These are phyloP conservation scores for Domatiomyces catenatus DNA, from an alignment of 2,329 filamentous ascomycete species.

Conservation along the genomic window DNA sequence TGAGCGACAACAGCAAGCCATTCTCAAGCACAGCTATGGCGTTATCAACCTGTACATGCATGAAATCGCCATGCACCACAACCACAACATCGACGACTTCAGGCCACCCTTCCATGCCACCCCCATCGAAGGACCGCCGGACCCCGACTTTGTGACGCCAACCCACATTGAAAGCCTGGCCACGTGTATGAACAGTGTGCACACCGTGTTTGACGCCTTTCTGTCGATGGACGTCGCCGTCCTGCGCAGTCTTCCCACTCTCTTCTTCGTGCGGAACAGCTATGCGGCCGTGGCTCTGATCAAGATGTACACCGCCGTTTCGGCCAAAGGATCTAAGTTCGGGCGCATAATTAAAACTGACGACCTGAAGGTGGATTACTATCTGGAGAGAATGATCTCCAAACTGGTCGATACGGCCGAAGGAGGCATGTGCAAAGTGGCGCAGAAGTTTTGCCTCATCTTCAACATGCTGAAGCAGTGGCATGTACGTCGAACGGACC, in stretches of 20 bases:
- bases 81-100: slow-evolving; percentile 42
- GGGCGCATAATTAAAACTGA: slow-evolving; percentile 54
- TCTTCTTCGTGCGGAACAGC: slow-evolving; percentile 55
- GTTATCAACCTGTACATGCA: slow-evolving; percentile 59
- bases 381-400: slow-evolving; percentile 54
- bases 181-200: slow-evolving; percentile 50
- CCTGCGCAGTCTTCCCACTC: slow-evolving; percentile 52
- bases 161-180: slow-evolving; percentile 53
- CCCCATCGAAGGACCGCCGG: slow-evolving; percentile 17
- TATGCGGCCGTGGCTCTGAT: slow-evolving; percentile 58
- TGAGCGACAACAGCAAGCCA: slow-evolving; percentile 37
- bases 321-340: slow-evolving; percentile 48
- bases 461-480: slow-evolving; percentile 55
- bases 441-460: slow-evolving; percentile 56
- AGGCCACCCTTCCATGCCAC: slow-evolving; percentile 25
- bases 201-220: slow-evolving; percentile 52
- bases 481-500: slow-evolving; percentile 37
- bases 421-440: slow-evolving; percentile 48
- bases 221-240: slow-evolving; percentile 42
- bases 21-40: slow-evolving; percentile 48
- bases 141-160: slow-evolving; percentile 30
- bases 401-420: slow-evolving; percentile 51
- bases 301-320: slow-evolving; percentile 56
- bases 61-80: slow-evolving; percentile 55
- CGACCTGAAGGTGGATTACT: slow-evolving; percentile 48